Evolutionary conservation across 192 early-diverging fungal genomes (phyloP), one percentile per base, ranked within the genome.

Genomic region (Linnemannia hyalina): DNA sequence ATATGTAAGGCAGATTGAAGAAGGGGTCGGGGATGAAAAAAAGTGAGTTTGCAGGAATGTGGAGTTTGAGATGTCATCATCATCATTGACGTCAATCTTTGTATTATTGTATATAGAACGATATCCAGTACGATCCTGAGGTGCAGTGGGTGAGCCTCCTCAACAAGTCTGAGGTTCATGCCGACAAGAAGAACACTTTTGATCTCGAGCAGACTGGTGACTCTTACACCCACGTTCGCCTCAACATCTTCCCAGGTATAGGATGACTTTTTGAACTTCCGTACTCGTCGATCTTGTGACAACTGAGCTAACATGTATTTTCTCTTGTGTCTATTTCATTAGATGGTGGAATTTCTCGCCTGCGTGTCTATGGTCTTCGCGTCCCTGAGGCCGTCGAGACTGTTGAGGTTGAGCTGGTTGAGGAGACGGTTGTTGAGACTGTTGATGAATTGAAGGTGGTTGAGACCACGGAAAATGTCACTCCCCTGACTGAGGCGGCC

Each of bases 311-410:
- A 68, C 40, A 52, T 6, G 20, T 16, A 22, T 18, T 6, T 52
- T 52, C 2, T 52, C 49, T 18, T 52, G 4, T 15, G 44, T 46
- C 13, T 85, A 92, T 89, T 74, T 91, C 42, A 40, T 40, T 95
- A 76, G 97, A 99, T 85, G 97, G 98, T 36, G 97, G 97, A 22
- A 87, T 98, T 75, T 95, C 95, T 83, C 94, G 98, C 77, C 85
- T 99, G 42, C 94, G 97, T 72, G 90, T 97, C 68, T 93, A 89
- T 87, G 97, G 97, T 68, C 82, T 89, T 20, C 91, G 91, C 52
- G 83, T 85, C 18, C 83, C 83, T 11, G 83, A 85, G 44, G 54
- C 40, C 44, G 52, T 84, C 41, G 73, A 63, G n/a, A n/a, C 77
- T 18, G 68, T 32, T 1, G 75, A n/a, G 8, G 29, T 68, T 22